These are phyloP conservation scores for Tillandsia leiboldiana DNA, from an alignment of 176 grass and related monocot species.

Conservation along the genomic window DNA sequence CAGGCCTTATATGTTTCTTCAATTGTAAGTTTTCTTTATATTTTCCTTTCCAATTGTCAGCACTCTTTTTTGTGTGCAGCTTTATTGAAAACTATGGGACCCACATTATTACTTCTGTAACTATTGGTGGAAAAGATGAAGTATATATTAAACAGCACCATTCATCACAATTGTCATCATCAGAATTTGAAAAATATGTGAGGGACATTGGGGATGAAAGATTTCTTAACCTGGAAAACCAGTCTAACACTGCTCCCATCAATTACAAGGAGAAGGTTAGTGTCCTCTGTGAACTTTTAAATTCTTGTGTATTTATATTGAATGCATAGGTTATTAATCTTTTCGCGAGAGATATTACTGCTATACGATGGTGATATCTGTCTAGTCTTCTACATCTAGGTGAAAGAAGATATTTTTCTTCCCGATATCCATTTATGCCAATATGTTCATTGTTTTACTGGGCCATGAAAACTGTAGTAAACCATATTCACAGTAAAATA, in stretches of 20 bases:
- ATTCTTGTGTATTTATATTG: background rate
- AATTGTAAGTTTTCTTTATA: conserved; percentile 6
- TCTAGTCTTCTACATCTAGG: too few species aligned
- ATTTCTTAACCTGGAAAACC: conserved; percentile 64
- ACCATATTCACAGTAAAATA: too few species aligned
- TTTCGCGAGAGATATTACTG: background rate
- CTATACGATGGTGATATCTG: too few species aligned
- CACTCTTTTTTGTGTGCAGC: conserved; percentile 37
- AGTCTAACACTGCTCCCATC: conserved; percentile 37
- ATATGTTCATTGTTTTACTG: too few species aligned
- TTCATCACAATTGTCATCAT: conserved; percentile 77
- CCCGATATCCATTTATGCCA: too few species aligned
- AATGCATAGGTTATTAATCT: background rate
- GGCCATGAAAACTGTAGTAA: too few species aligned
- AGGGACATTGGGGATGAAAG: conserved; percentile 77
- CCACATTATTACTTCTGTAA: conserved; percentile 88
- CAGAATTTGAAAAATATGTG: conserved; percentile 87
- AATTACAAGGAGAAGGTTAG: conserved; percentile 93
- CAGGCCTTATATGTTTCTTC: conserved; percentile 3
- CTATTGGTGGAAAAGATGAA: conserved; percentile 96
- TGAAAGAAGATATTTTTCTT: too few species aligned
- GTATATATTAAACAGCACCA: conserved; percentile 96
- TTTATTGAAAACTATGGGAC: conserved; percentile 96
- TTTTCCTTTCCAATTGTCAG: conserved; percentile 6
- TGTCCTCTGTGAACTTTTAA: background rate